These are phyloP conservation scores for Phytophthora palmivora DNA, from an alignment of 352 stramenopile genomes.

Conservation along the genomic window DNA sequence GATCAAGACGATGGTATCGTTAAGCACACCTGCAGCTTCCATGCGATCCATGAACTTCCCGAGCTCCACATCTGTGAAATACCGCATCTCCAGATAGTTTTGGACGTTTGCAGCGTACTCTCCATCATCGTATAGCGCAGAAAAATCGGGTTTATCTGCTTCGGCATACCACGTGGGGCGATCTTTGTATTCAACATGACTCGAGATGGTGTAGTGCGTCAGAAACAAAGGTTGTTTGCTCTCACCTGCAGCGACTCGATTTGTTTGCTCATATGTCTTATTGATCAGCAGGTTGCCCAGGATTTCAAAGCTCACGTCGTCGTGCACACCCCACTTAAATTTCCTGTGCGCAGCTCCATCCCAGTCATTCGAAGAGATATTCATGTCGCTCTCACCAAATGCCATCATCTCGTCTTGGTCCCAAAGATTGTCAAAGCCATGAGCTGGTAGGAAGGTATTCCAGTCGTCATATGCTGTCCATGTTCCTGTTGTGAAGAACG, in stretches of 20 bases:
- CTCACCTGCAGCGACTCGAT: slow-evolving; percentile 17
- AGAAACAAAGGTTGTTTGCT: slow-evolving; percentile 52
- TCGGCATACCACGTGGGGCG: slow-evolving; percentile 45
- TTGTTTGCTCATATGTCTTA: slow-evolving; percentile 39
- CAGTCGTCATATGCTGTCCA: slow-evolving; percentile 57
- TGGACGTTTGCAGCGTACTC: slow-evolving; percentile 35
- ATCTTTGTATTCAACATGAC: slow-evolving; percentile 44
- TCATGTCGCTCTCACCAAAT: slow-evolving; percentile 6
- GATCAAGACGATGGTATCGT: slow-evolving; percentile 60
- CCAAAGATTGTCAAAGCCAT: slow-evolving; percentile 61
- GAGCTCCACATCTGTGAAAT: slow-evolving; percentile 53
- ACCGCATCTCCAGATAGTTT: slow-evolving; percentile 52
- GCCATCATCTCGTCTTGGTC: slow-evolving; percentile 14
- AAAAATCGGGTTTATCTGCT: slow-evolving; percentile 43
- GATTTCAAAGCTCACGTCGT: slow-evolving; percentile 54
- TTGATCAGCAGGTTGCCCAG: slow-evolving; percentile 53
- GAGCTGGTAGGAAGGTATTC: slow-evolving; percentile 49
- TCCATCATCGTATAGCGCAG: slow-evolving; percentile 33
- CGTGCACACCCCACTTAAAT: slow-evolving; percentile 51
- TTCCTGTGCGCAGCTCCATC: background rate
- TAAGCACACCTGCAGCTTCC: slow-evolving; percentile 42
- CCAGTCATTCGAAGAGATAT: slow-evolving; percentile 3
- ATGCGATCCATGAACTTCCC: slow-evolving; percentile 61
- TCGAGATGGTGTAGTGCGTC: slow-evolving; percentile 65
- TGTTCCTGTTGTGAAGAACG: slow-evolving; percentile 54